Base-by-base conservation (phyloP, 371 early-diverging fungal genomes). In the Funneliformis caledonium region DNA sequence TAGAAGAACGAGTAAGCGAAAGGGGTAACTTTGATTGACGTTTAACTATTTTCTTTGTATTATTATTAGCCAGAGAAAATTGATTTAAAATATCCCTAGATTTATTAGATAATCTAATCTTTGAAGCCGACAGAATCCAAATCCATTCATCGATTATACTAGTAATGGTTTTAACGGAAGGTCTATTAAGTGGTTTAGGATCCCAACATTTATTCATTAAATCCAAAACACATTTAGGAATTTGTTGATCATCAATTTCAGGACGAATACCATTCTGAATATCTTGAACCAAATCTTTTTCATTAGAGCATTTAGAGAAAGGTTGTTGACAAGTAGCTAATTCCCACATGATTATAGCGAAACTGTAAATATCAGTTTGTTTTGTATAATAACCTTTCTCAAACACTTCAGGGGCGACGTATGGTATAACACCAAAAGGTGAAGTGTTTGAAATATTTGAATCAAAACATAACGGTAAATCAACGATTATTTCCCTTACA, bases 291-390 rank as follows among this genome's bases (percentile, higher is more conserved):
- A 80, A 43, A n/a, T n/a, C 33, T 42, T 37, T 31, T 45, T 72
- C 80, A 48, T 72, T 33, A 6, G 12, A 42, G 59, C 33, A 59
- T 7, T 67, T 43, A 3, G 12, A 33, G 52, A 80, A 80, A 43
- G 80, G 80, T 5, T n/a, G 5, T 52, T 59, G 56, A 16, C 61
- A 45, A 5, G 68, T 68, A 22, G 80, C 50, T 19, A 80, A 14
- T 59, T 80, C 80, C 65, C 59, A 80, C 80, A 80, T 80, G 7
- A 80, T 11, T 16, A 80, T 26, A 22, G 52, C 72, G 52, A 70
- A 80, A 80, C 80, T 80, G 50, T 80, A 80, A 43, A 80, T 59
- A 59, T 80, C 80, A 10, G 80, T 43, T 11, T 16, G 26, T 45
- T 50, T 56, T 19, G 69, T 62, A 33, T 72, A 80, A 47, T 69